phyloP scores from a whole-genome alignment of 2,329 filamentous ascomycete genomes.

The Coniosporium tulheliwenetii region DNA sequence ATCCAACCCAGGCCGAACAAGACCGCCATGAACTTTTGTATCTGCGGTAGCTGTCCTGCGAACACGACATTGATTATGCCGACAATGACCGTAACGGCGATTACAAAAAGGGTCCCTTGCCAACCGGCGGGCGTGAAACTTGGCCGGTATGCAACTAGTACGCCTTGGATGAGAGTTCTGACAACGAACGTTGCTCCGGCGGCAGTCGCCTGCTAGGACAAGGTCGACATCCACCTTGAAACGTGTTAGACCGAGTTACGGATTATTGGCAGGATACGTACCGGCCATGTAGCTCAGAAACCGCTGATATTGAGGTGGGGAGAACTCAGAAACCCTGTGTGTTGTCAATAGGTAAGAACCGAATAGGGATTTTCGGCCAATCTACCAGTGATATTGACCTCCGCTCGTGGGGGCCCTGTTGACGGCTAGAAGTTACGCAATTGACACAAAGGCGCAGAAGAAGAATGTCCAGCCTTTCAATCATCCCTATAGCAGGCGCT shows the following conservation, averaged over 20 bases:
- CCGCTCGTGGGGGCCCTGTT: not conserved
- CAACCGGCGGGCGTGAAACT: slow-evolving; percentile 25
- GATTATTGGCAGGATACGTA: too few species aligned
- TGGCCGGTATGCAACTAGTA: slow-evolving; percentile 25
- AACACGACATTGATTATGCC: slow-evolving; percentile 25
- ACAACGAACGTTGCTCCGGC: slow-evolving; percentile 32
- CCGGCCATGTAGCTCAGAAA: slow-evolving; percentile 13
- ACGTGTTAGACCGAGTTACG: too few species aligned
- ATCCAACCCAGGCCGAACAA: slow-evolving; percentile 23
- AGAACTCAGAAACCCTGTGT: slow-evolving; percentile 16
- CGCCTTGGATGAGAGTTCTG: slow-evolving; percentile 30
- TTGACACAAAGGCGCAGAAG: too few species aligned
- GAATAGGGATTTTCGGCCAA: too few species aligned
- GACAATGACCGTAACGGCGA: slow-evolving; percentile 27
- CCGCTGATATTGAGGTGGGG: slow-evolving; percentile 12
- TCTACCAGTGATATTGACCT: not conserved
- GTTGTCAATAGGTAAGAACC: too few species aligned
- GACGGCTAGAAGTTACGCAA: too few species aligned
- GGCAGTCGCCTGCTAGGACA: slow-evolving; percentile 34
- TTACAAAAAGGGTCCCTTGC: slow-evolving; percentile 34
- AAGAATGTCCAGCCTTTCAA: too few species aligned
- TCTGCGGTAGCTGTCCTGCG: slow-evolving; percentile 16
- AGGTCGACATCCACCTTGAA: slow-evolving; percentile 31
- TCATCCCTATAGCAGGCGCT: too few species aligned
- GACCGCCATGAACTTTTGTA: slow-evolving; percentile 21